phyloP scores from a whole-genome alignment of 2,329 filamentous ascomycete species.

The Aspergillus sp. region DNA sequence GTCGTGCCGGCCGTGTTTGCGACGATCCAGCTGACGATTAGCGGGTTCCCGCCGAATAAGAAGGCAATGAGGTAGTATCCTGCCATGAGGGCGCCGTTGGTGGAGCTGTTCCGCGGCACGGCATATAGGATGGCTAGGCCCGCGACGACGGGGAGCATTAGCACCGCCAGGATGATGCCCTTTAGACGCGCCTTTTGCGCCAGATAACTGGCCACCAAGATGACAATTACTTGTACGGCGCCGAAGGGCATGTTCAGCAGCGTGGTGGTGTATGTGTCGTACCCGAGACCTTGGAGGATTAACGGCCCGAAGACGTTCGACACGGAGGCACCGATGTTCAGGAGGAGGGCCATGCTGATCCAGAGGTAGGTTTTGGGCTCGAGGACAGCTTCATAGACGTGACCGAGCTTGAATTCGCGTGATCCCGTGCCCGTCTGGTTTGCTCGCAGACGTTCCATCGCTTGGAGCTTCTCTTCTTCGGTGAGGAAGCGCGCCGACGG shows the following conservation, averaged over 20 bases:
- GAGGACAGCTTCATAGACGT: constrained; percentile 45
- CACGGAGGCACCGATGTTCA: constrained; percentile 66
- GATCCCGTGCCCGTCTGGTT: constrained; percentile 53
- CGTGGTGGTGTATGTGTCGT: constrained; percentile 59
- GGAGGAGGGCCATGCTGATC: constrained; percentile 60
- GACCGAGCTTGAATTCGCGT: constrained; percentile 49
- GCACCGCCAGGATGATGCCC: constrained; percentile 54
- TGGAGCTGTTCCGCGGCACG: constrained; percentile 46
- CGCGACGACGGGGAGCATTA: constrained; percentile 62
- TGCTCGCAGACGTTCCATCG: constrained; percentile 52
- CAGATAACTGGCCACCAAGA: constrained; percentile 60
- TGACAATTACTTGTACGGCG: constrained; percentile 60
- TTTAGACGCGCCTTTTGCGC: constrained; percentile 62
- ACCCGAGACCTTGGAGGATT: constrained; percentile 63
- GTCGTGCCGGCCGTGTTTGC: constrained; percentile 69
- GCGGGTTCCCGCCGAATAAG: constrained; percentile 65
- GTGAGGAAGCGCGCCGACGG: constrained; percentile 53
- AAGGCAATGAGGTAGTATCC: constrained; percentile 69
- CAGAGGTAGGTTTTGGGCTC: constrained; percentile 60
- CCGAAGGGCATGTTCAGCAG: constrained; percentile 70
- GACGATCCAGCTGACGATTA: constrained; percentile 69
- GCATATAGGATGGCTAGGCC: constrained; percentile 60
- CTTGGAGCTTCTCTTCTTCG: constrained; percentile 49
- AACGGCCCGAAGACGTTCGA: constrained; percentile 67
- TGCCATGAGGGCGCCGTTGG: constrained; percentile 55